Conservation (phyloP, 2,329 filamentous ascomycete genomes). For the Diaporthe citriasiana region DNA sequence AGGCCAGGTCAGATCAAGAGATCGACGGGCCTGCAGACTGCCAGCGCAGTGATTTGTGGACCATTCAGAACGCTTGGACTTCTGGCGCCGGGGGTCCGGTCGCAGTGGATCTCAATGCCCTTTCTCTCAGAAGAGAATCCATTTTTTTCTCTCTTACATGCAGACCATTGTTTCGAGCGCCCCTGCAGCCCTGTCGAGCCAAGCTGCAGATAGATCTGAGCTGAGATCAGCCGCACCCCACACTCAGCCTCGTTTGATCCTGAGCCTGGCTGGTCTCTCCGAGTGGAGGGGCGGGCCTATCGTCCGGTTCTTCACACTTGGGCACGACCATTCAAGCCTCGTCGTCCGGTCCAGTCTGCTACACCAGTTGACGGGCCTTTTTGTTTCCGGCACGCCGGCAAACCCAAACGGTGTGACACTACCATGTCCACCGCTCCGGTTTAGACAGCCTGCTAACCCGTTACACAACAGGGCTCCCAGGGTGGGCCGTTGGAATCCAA, state of each 20-base stretch:
- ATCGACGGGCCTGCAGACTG: slow-evolving; percentile 23
- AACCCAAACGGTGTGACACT: slow-evolving; percentile 9
- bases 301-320: slow-evolving; percentile 3
- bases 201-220: slow-evolving; percentile 37
- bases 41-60: slow-evolving; percentile 36
- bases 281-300: slow-evolving; percentile 28
- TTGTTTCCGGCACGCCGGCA: slow-evolving; percentile 10
- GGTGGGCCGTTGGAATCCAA: slow-evolving; percentile 93
- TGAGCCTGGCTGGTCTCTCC: slow-evolving; percentile 15
- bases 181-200: slow-evolving; percentile 34
- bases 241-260: slow-evolving; percentile 36
- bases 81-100: slow-evolving; percentile 22
- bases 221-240: slow-evolving; percentile 37
- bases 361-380: slow-evolving; percentile 8
- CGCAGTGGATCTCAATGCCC: slow-evolving; percentile 39
- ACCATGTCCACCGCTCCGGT: slow-evolving; percentile 19
- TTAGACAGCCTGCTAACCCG: slow-evolving; percentile 48
- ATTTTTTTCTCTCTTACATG: slow-evolving; percentile 23
- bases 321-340: not conserved
- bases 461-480: slow-evolving; percentile 78
- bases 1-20: not conserved
- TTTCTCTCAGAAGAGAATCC: slow-evolving; percentile 34
- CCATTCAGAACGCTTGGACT: slow-evolving; percentile 24
- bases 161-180: slow-evolving; percentile 21
- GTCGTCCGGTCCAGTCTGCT: slow-evolving; percentile 1